Evolutionary conservation across 345 rosid genomes (phyloP).

Genomic region (Microthlaspi erraticum): DNA sequence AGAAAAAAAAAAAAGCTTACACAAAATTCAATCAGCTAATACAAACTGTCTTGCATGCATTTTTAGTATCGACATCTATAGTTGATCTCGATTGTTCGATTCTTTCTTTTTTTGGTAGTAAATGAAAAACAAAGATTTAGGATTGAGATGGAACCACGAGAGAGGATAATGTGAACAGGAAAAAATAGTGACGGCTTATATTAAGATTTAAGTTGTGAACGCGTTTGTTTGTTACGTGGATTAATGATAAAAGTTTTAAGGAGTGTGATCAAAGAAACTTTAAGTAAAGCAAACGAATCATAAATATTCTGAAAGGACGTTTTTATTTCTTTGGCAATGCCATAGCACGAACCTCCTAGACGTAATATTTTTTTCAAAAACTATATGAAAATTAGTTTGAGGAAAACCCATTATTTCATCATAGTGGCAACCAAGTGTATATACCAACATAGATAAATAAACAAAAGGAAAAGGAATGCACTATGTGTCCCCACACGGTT

Average conservation of each 20-base stretch:
- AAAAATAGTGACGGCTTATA: conserved; percentile 20
- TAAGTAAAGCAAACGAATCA: conserved; percentile 37
- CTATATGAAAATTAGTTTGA: conserved; percentile 1
- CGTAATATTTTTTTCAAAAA: not conserved
- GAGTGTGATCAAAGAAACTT: conserved; percentile 25
- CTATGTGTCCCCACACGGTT: conserved; percentile 48
- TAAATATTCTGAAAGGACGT: not conserved
- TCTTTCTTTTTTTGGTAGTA: not conserved
- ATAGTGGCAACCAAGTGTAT: conserved; percentile 46
- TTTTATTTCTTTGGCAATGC: not conserved
- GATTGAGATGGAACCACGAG: conserved; percentile 22
- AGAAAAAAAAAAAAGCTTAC: not conserved
- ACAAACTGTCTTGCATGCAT: not conserved
- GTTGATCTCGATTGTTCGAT: not conserved
- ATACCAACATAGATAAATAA: conserved; percentile 34
- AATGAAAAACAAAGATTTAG: not conserved
- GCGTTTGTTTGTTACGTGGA: conserved; percentile 30
- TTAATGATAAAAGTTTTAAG: conserved; percentile 26
- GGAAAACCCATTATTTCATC: conserved; percentile 36
- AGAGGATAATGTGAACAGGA: conserved; percentile 35
- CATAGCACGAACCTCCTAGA: conserved; percentile 19
- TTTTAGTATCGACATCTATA: not conserved
- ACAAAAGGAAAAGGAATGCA: conserved; percentile 26
- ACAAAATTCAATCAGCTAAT: not conserved
- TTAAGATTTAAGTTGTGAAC: conserved; percentile 20